Evolutionary conservation across 768 basidiomycete genomes (phyloP).

Genomic region (Solioccasus polychromus): DNA sequence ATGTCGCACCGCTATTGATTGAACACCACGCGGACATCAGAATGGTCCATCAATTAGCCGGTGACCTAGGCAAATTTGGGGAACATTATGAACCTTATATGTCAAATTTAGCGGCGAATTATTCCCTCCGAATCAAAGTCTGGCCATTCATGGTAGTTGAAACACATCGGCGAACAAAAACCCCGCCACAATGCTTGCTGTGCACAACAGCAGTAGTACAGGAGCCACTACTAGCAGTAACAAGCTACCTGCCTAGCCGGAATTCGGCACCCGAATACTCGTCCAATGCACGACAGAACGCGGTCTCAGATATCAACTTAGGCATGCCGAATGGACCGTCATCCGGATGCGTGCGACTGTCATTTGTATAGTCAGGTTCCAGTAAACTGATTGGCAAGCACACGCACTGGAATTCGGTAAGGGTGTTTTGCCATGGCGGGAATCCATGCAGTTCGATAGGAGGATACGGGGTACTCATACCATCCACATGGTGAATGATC

Average conservation of each 20-base stretch:
- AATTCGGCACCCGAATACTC: conserved; percentile 73
- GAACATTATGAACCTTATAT: too few species aligned
- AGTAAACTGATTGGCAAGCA: not conserved
- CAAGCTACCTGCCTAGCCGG: conserved; percentile 65
- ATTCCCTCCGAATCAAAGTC: not conserved
- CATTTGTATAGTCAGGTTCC: conserved; percentile 1
- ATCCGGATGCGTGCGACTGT: conserved; percentile 24
- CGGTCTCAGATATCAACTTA: conserved; percentile 45
- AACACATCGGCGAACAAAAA: too few species aligned
- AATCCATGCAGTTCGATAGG: conserved; percentile 72
- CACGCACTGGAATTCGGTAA: conserved; percentile 78
- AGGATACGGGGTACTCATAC: conserved; percentile 32
- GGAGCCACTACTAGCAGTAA: too few species aligned
- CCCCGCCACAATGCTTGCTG: too few species aligned
- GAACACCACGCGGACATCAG: too few species aligned
- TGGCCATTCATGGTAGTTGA: too few species aligned
- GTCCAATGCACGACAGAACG: conserved; percentile 70
- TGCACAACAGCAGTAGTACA: too few species aligned
- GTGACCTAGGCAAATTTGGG: too few species aligned
- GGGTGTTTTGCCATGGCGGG: conserved; percentile 82
- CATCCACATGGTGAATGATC: conserved; percentile 62
- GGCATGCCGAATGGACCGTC: conserved; percentile 1
- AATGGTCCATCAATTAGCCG: not conserved
- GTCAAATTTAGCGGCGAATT: not conserved
- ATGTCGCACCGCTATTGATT: too few species aligned